Base-by-base conservation (phyloP, 257 asterid genomes). In the Penstemon davidsonii region DNA sequence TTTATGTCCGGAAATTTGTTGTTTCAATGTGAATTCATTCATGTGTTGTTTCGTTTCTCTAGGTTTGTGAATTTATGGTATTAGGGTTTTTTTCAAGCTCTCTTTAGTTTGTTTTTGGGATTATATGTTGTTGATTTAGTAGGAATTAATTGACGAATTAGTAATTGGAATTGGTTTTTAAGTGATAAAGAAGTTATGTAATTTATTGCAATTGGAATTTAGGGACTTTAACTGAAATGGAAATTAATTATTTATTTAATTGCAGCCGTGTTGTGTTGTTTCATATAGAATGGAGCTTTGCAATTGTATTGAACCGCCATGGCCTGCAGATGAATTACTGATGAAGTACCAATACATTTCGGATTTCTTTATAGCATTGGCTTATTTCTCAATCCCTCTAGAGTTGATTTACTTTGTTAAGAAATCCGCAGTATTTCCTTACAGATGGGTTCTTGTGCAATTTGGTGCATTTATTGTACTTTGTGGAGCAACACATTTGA, bases 381-480 rank as follows among this genome's bases (percentile, higher is more conserved):
- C 99, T 62, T 94, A 94, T 73, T 94, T 94, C 84, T 94, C 99
- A 19, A 94, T 94, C 78, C 99, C 99, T 4, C 58, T 94, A 76
- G 99, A 94, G 83, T 75, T 94, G 72, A 89, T 94, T 58, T 94
- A 94, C 85, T 94, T 94, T 65, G 99, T 94, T 33, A 87, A 94
- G 75, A 94, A 88, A 84, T 94, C 99, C 52, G 97, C 97, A 0
- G 96, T 91, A 60, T 94, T 94, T 70, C 99, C 99, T 0, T 94
- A 94, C 66, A 80, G 89, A 83, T 94, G 99, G 99, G 99, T 94
- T 76, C 96, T 94, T 42, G 96, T 94, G 73, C 99, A 94, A 86
- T 94, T 94, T 60, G 99, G 99, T 72, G 99, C 99, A 36, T 94
- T 94, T 70, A 94, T 94, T 58, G 96, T 94, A 75, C 97, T 94